phyloP scores from a whole-genome alignment of 345 rosid genomes.

The Sonneratia alba region DNA sequence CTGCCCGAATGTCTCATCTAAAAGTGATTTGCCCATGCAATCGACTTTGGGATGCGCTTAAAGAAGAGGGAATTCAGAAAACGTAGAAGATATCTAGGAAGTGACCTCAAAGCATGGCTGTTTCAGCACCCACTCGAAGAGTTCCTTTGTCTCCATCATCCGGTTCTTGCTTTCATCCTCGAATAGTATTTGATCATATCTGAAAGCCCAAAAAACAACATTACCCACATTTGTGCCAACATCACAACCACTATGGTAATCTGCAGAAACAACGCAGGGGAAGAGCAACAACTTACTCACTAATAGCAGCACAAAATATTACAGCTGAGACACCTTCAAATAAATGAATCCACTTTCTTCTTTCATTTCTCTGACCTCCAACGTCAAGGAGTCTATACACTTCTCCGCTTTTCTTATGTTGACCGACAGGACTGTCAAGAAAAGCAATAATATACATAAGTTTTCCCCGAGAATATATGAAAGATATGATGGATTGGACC shows the following conservation, averaged over 20 bases:
- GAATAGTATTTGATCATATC: constrained; percentile 91
- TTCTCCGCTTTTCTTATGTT: constrained; percentile 93
- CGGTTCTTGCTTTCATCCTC: constrained; percentile 88
- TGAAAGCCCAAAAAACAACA: constrained; percentile 13
- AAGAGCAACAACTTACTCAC: constrained; percentile 64
- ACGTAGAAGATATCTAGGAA: constrained; percentile 3
- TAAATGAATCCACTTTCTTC: constrained; percentile 99
- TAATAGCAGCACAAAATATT: constrained; percentile 92
- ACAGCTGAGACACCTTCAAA: constrained; percentile 99
- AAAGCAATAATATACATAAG: constrained; percentile 2
- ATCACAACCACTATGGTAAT: background rate
- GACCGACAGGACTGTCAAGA: constrained; percentile 79
- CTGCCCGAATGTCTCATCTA: background rate
- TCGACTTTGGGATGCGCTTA: background rate
- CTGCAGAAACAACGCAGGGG: background rate
- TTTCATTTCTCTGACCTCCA: constrained; percentile 97
- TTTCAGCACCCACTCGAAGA: constrained; percentile 94
- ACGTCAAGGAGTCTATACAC: constrained; percentile 97
- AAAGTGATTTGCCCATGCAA: background rate
- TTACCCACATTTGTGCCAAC: background rate
- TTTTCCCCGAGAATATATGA: background rate
- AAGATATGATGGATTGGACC: background rate
- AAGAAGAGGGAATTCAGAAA: background rate
- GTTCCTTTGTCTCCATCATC: constrained; percentile 90
- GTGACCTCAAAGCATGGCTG: constrained; percentile 96